A percentile compares a stretch with the other conserved stretches of the same genome.
Evolutionary conservation across 768 basidiomycete genomes (phyloP).

Genomic region (Kwoniella newhampshirensis): DNA sequence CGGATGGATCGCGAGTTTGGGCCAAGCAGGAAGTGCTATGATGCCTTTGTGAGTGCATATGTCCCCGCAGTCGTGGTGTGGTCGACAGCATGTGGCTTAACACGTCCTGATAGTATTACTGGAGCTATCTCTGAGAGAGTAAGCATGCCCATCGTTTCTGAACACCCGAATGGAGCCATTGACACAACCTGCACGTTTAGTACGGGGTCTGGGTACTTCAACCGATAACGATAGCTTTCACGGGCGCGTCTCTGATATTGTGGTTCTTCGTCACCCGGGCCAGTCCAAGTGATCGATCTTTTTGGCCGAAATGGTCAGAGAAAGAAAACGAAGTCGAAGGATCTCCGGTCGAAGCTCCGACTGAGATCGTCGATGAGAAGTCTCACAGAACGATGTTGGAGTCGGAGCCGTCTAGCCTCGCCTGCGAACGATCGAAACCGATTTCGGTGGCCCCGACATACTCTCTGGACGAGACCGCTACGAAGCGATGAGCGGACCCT

Average conservation of each 20-base stretch:
- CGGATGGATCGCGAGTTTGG: slow-evolving; percentile 53
- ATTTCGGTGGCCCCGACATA: too few relatives aligned
- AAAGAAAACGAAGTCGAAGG: too few relatives aligned
- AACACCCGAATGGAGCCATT: neutral
- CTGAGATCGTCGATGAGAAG: too few relatives aligned
- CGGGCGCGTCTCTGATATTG: slow-evolving; percentile 26
- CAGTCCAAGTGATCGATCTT: neutral
- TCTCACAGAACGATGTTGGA: too few relatives aligned
- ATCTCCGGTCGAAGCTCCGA: too few relatives aligned
- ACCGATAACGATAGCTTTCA: slow-evolving; percentile 38
- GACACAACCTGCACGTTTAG: slow-evolving; percentile 12
- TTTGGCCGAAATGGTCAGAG: too few relatives aligned
- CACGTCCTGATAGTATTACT: slow-evolving; percentile 21
- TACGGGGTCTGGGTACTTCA: slow-evolving; percentile 46
- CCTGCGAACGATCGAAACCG: too few relatives aligned
- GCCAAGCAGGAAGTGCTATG: slow-evolving; percentile 53
- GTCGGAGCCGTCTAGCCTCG: too few relatives aligned
- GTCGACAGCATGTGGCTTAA: neutral
- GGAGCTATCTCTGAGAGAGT: slow-evolving; percentile 38
- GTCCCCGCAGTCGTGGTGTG: neutral
- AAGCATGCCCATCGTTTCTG: slow-evolving; percentile 3
- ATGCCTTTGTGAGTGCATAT: slow-evolving; percentile 51
- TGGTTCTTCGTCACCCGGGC: slow-evolving; percentile 39
- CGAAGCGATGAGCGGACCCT: too few relatives aligned
- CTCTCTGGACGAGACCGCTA: too few relatives aligned